Conservation (phyloP, 305 asterid genomes). For the Solanum aculeatissimum region DNA sequence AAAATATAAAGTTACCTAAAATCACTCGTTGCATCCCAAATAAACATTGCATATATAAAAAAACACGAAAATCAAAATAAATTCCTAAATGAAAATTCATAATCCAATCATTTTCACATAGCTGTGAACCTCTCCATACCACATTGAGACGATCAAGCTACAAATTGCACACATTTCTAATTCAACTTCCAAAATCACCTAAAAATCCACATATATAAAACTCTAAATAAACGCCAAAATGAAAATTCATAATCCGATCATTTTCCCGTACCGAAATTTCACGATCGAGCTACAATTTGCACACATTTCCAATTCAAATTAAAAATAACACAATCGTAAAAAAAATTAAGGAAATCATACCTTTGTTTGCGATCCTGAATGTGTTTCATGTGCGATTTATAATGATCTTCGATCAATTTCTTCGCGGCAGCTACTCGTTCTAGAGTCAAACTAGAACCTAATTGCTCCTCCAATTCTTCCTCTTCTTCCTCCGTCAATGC, state of each 20-base stretch:
- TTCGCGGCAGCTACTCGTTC: constrained; percentile 82
- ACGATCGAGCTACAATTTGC: background rate
- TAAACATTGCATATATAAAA: background rate
- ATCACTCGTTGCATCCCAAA: background rate
- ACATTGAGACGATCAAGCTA: background rate
- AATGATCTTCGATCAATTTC: constrained; percentile 73
- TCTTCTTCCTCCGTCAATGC: constrained; percentile 20
- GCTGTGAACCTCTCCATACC: background rate
- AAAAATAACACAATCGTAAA: background rate
- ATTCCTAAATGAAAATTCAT: background rate
- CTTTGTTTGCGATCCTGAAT: constrained; percentile 53
- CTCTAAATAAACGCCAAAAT: too few relatives aligned
- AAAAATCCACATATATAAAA: too few relatives aligned
- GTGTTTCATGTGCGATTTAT: constrained; percentile 50
- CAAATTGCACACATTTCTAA: background rate
- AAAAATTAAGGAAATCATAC: background rate
- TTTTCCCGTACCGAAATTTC: background rate
- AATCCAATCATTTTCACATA: background rate
- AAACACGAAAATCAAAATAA: background rate
- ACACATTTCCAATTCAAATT: background rate
- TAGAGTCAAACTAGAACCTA: constrained; percentile 47
- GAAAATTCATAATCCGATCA: background rate
- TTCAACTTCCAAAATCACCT: background rate
- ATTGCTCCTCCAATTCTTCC: constrained; percentile 27
- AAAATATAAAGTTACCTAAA: background rate